phyloP scores from a whole-genome alignment of 2,329 filamentous ascomycete species.

The Penicillium sp. region DNA sequence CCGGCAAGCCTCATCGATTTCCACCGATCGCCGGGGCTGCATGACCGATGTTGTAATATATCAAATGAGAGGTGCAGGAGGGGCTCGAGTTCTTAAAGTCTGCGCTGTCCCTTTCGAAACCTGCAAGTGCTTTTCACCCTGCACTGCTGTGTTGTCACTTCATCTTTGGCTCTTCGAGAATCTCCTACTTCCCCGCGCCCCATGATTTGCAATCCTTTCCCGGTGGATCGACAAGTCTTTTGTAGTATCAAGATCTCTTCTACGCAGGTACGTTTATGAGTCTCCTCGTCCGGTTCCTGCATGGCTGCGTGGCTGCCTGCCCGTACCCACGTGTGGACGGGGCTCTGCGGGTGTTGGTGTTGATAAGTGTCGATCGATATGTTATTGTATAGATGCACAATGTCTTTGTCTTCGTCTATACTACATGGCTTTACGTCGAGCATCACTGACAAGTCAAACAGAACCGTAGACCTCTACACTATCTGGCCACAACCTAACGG shows the following conservation, averaged over 20 bases:
- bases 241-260: conserved; percentile 9
- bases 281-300: conserved; percentile 10
- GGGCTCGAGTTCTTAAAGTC: conserved; percentile 37
- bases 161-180: conserved; percentile 16
- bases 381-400: not conserved
- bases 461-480: not conserved
- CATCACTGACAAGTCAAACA: not conserved
- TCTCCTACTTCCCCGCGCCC: conserved; percentile 7
- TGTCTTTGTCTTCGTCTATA: not conserved
- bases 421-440: too few relatives aligned
- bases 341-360: conserved; percentile 12
- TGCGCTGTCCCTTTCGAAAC: conserved; percentile 23
- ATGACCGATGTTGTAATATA: conserved; percentile 45
- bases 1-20: conserved; percentile 36
- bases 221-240: conserved; percentile 14
- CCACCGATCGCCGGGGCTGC: conserved; percentile 44
- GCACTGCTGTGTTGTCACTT: conserved; percentile 24
- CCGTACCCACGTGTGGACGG: conserved; percentile 13
- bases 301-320: not conserved
- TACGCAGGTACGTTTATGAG: conserved; percentile 16
- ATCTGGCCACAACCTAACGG: not conserved
- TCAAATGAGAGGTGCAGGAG: conserved; percentile 46
- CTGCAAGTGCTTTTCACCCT: conserved; percentile 25
- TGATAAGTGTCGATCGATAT: not conserved
- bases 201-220: conserved; percentile 19